These are phyloP conservation scores for Boletus eberwhitei DNA, from an alignment of 768 basidiomycete species.

Conservation along the genomic window DNA sequence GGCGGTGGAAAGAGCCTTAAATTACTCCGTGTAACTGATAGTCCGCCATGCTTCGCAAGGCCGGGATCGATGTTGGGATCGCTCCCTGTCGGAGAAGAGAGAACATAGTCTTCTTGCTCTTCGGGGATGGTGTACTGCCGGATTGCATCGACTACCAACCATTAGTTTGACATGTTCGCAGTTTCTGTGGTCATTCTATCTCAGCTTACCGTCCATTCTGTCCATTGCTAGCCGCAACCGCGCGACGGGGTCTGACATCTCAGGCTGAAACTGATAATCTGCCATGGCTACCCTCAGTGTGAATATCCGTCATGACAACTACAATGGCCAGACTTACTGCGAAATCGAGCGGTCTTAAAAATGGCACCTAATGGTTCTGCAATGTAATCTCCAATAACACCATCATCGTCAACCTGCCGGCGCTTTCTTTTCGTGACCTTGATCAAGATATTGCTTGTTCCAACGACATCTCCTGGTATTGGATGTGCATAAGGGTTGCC, in stretches of 20 bases:
- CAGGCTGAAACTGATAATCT: conserved; percentile 87
- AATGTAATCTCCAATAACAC: conserved; percentile 63
- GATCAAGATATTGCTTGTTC: conserved; percentile 77
- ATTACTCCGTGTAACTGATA: conserved; percentile 43
- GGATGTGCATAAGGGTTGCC: conserved; percentile 81
- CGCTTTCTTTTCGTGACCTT: conserved; percentile 76
- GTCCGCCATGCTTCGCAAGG: conserved; percentile 23
- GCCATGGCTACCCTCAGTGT: conserved; percentile 69
- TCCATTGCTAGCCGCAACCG: conserved; percentile 72
- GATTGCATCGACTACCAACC: conserved; percentile 63
- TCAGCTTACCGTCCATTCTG: conserved; percentile 72
- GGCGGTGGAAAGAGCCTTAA: conserved; percentile 85
- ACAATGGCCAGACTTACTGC: conserved; percentile 56
- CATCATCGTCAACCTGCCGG: conserved; percentile 33
- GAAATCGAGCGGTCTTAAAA: conserved; percentile 83
- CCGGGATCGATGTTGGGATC: conserved; percentile 53
- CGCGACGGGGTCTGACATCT: conserved; percentile 64
- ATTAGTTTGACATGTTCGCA: conserved; percentile 1
- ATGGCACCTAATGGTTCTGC: conserved; percentile 70
- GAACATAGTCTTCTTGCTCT: conserved; percentile 62
- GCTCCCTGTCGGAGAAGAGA: conserved; percentile 27
- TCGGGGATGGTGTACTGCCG: conserved; percentile 64
- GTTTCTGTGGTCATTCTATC: neutral
- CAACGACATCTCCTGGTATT: conserved; percentile 73
- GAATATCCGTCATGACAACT: neutral